Evolutionary conservation across 2,329 filamentous ascomycete genomes (phyloP).

Genomic region (Sphaerostilbella broomeana): DNA sequence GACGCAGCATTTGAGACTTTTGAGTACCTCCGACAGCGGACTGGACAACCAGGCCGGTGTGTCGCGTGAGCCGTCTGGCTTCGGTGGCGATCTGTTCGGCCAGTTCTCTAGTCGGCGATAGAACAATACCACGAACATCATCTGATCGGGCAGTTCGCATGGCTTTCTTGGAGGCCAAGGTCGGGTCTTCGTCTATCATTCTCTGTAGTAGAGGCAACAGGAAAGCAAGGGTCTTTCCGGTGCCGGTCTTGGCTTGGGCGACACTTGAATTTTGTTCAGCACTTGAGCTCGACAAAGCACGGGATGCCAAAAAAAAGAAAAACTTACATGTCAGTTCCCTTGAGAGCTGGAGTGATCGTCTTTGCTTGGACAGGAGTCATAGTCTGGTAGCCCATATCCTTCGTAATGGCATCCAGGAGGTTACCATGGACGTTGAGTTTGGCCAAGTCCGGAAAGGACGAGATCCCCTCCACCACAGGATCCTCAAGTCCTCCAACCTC

Average conservation of each 20-base stretch:
- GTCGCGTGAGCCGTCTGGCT: slow-evolving; percentile 57
- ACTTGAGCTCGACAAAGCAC: background rate
- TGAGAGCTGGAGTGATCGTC: slow-evolving; percentile 74
- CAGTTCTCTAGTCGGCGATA: slow-evolving; percentile 76
- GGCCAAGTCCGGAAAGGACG: slow-evolving; percentile 40
- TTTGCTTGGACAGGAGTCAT: slow-evolving; percentile 92
- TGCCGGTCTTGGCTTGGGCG: slow-evolving; percentile 93
- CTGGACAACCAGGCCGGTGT: slow-evolving; percentile 61
- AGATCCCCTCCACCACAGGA: slow-evolving; percentile 20
- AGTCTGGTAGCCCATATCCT: slow-evolving; percentile 65
- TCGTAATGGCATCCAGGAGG: slow-evolving; percentile 62
- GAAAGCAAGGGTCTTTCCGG: slow-evolving; percentile 93
- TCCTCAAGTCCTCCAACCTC: slow-evolving; percentile 15
- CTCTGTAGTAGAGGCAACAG: slow-evolving; percentile 78
- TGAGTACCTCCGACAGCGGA: slow-evolving; percentile 88
- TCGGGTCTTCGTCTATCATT: slow-evolving; percentile 59
- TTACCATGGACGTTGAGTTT: slow-evolving; percentile 51
- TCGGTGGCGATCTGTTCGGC: slow-evolving; percentile 77
- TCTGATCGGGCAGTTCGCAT: slow-evolving; percentile 35
- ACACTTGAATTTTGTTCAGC: slow-evolving; percentile 45
- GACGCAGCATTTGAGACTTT: slow-evolving; percentile 60
- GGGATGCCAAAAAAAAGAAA: no score
- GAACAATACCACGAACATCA: slow-evolving; percentile 62
- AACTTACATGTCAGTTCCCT: slow-evolving; percentile 74
- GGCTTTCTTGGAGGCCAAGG: slow-evolving; percentile 44